phyloP scores from a whole-genome alignment of 352 stramenopile species.

The Globisporangium echinulatum region DNA sequence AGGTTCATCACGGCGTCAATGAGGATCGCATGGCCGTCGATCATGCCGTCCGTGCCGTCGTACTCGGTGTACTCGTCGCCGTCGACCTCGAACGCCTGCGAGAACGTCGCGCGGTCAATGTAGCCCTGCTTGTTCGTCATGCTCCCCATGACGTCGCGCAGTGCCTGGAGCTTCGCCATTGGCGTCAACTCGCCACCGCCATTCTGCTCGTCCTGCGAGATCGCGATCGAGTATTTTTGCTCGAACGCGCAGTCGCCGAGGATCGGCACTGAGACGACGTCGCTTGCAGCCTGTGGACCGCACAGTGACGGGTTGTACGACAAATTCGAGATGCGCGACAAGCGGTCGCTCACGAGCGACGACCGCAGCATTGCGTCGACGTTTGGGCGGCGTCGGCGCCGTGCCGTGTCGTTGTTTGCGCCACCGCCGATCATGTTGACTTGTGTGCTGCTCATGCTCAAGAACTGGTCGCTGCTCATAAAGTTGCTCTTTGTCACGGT shows the following conservation, averaged over 20 bases:
- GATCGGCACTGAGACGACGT: conserved; percentile 57
- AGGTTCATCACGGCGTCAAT: conserved; percentile 80
- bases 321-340: conserved; percentile 43
- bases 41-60: conserved; percentile 35
- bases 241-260: conserved; percentile 63
- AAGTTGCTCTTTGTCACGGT: conserved; percentile 40
- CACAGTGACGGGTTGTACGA: conserved; percentile 46
- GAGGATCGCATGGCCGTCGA: conserved; percentile 72
- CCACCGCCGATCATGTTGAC: conserved; percentile 24
- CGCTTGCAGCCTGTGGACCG: conserved; percentile 21
- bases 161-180: conserved; percentile 54
- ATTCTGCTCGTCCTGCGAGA: conserved; percentile 43
- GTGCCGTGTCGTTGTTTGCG: conserved; percentile 19
- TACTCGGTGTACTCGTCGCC: conserved; percentile 52
- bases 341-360: conserved; percentile 45
- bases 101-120: conserved; percentile 74
- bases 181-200: conserved; percentile 21
- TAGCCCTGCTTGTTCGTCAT: conserved; percentile 59
- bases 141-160: conserved; percentile 68
- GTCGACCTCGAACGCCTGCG: conserved; percentile 61
- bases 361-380: conserved; percentile 65
- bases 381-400: conserved; percentile 40
- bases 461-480: conserved; percentile 53
- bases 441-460: conserved; percentile 28
- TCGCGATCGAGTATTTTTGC: conserved; percentile 56